Evolutionary conservation across 352 stramenopile genomes (phyloP).

Genomic region (Albugo candida): DNA sequence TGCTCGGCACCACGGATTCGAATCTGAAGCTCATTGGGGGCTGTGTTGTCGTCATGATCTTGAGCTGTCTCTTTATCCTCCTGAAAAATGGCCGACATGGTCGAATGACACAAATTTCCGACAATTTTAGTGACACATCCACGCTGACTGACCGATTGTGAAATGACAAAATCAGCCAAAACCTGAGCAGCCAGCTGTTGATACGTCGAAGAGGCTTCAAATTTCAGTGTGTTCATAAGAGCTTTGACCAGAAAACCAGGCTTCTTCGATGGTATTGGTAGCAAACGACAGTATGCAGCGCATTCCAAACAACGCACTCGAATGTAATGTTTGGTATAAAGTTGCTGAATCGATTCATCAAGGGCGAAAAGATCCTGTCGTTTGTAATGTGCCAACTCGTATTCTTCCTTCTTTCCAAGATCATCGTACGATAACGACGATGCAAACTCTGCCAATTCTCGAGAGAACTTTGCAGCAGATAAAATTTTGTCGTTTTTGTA

Average conservation of each 20-base stretch:
- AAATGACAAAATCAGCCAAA: conserved; percentile 34
- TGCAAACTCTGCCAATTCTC: conserved; percentile 38
- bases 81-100: conserved; percentile 17
- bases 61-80: neutral
- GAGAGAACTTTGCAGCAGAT: conserved; percentile 22
- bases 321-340: conserved; percentile 24
- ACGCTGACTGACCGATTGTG: conserved; percentile 23
- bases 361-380: conserved; percentile 65
- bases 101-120: conserved; percentile 57
- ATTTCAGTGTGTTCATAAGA: conserved; percentile 64
- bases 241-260: conserved; percentile 58
- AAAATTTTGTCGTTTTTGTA: neutral
- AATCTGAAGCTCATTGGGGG: conserved; percentile 2
- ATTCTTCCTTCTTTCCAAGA: conserved; percentile 16
- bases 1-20: conserved; percentile 23
- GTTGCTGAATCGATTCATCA: conserved; percentile 43
- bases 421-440: conserved; percentile 27
- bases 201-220: conserved; percentile 24
- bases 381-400: conserved; percentile 52
- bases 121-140: conserved; percentile 65
- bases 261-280: conserved; percentile 39
- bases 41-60: neutral
- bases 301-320: conserved; percentile 44
- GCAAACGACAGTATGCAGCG: conserved; percentile 27
- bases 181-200: conserved; percentile 22